Conservation (phyloP, 176 grass and related monocot species). For the Urochloa ruziziensis region DNA sequence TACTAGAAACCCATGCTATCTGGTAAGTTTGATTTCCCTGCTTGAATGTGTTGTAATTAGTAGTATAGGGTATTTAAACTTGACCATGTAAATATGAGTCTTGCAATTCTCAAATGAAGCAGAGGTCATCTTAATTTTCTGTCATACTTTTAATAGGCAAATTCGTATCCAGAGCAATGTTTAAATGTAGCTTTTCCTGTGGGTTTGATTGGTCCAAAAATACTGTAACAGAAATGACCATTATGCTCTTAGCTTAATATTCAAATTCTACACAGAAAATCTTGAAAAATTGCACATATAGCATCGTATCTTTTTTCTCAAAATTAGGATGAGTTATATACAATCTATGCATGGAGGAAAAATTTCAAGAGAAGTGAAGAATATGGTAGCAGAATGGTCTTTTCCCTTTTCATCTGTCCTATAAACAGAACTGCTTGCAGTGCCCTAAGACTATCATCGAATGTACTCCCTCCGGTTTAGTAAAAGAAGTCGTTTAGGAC, state of each 20-base stretch:
- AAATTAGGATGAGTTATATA: not conserved
- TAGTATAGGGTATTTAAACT: not conserved
- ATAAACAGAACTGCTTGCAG: not conserved
- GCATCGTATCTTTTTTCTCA: not conserved
- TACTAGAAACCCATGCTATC: not conserved
- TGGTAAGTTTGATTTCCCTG: constrained; percentile 9
- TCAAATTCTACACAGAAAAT: not conserved
- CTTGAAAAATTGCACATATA: not conserved
- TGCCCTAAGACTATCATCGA: not conserved
- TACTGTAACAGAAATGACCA: not conserved
- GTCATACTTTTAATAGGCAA: not conserved
- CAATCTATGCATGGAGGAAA: not conserved
- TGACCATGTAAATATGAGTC: not conserved
- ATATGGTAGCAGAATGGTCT: not conserved
- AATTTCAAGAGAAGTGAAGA: not conserved
- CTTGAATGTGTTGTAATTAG: not conserved
- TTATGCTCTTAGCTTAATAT: not conserved
- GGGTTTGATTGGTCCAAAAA: not conserved
- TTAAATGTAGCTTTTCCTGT: not conserved
- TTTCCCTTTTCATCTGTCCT: not conserved
- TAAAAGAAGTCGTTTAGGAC: too few relatives aligned
- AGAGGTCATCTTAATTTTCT: not conserved
- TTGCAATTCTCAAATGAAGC: not conserved
- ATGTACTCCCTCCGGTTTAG: too few relatives aligned
- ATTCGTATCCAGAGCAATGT: not conserved